Percentiles rank a stretch among this genome's conserved stretches.
phyloP scores from a whole-genome alignment of 116 monocot genomes.

The Papilionanthe hybrid region DNA sequence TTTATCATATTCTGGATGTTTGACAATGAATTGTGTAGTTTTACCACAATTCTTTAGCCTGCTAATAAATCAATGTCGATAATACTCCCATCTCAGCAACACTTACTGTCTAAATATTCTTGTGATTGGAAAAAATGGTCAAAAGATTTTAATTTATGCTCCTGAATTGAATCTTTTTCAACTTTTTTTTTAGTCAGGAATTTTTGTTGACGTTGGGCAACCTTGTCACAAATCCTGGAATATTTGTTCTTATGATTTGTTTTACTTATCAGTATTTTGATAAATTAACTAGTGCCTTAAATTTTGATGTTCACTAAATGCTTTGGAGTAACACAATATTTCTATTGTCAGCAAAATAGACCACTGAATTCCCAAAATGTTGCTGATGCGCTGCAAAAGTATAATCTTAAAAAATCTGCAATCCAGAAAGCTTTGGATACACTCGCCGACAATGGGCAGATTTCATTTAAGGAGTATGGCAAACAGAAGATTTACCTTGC shows the following conservation, averaged over 20 bases:
- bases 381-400: constrained; percentile 93
- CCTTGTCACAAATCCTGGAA: neutral
- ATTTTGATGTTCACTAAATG: neutral
- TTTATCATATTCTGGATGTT: neutral
- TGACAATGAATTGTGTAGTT: neutral
- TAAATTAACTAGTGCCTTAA: neutral
- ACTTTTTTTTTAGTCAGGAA: neutral
- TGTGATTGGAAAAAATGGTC: neutral
- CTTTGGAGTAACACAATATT: constrained; percentile 5
- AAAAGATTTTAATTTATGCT: neutral
- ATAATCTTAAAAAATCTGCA: constrained; percentile 82
- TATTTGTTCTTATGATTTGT: neutral
- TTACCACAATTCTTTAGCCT: neutral
- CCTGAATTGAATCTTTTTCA: neutral
- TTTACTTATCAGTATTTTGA: neutral
- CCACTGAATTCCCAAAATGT: constrained; percentile 87
- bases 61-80: neutral
- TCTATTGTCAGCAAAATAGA: constrained; percentile 72
- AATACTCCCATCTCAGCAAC: too few species aligned
- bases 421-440: constrained; percentile 81
- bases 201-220: too few species aligned
- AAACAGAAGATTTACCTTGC: constrained; percentile 93
- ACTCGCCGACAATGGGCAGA: constrained; percentile 63
- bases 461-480: constrained; percentile 95
- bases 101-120: neutral